Conservation (phyloP, 1,139 yeast species). For the Geotrichum klebahnii region DNA sequence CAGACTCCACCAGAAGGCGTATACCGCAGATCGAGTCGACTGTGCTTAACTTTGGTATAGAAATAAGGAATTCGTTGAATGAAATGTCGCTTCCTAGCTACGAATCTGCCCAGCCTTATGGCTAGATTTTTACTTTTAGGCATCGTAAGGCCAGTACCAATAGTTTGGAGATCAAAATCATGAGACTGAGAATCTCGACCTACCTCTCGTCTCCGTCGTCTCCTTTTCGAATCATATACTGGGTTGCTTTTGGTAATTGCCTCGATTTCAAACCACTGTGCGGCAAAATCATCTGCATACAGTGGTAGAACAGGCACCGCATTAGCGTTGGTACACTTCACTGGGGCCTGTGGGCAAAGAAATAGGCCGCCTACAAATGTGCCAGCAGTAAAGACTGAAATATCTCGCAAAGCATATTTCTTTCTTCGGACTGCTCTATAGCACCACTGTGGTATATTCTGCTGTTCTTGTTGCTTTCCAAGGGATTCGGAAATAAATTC, state of each 20-base stretch:
- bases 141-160: no score
- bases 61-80: constrained; percentile 57
- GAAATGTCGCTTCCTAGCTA: constrained; percentile 25
- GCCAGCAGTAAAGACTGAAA: constrained; percentile 53
- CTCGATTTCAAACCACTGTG: constrained; percentile 43
- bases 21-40: constrained; percentile 38
- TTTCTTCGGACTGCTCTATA: constrained; percentile 62
- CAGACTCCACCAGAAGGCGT: constrained; percentile 34
- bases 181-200: not conserved
- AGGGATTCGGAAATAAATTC: no score
- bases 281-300: constrained; percentile 53
- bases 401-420: constrained; percentile 51
- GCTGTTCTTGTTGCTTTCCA: no score
- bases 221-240: not conserved
- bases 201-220: not conserved
- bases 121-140: constrained; percentile 19
- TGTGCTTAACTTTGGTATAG: constrained; percentile 44
- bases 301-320: constrained; percentile 54
- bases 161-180: not conserved
- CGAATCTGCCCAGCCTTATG: not conserved
- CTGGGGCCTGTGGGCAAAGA: constrained; percentile 43
- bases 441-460: constrained; percentile 39
- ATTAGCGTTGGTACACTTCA: constrained; percentile 35
- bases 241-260: constrained; percentile 8
- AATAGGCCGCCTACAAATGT: constrained; percentile 66